Evolutionary conservation across 2,329 filamentous ascomycete species (phyloP).

Genomic region (Colletotrichum sp.): DNA sequence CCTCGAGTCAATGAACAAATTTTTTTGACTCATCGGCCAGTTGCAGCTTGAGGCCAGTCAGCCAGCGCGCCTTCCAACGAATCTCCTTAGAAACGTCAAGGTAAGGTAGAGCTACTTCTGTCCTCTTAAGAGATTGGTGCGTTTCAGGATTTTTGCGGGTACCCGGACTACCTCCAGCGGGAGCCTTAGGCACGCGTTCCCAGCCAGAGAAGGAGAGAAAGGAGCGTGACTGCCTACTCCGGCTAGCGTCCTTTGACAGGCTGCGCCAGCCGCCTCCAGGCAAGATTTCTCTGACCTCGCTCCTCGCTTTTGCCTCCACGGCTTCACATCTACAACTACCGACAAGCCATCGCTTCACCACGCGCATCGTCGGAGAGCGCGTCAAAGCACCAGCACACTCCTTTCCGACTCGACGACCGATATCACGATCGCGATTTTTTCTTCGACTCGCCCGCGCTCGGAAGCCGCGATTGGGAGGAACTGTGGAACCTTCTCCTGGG

Average conservation of each 20-base stretch:
- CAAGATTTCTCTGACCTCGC: slow-evolving; percentile 48
- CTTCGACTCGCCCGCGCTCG: slow-evolving; percentile 28
- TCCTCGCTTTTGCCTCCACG: slow-evolving; percentile 43
- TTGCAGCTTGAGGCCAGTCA: background rate
- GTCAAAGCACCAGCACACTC: slow-evolving; percentile 35
- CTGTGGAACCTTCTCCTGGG: slow-evolving; percentile 52
- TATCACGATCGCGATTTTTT: slow-evolving; percentile 39
- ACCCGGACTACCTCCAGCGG: background rate
- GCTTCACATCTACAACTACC: slow-evolving; percentile 32
- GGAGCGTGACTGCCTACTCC: slow-evolving; percentile 24
- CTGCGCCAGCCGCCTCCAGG: slow-evolving; percentile 42
- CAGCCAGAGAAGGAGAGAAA: slow-evolving; percentile 28
- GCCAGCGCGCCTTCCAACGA: background rate
- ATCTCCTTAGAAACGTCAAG: background rate
- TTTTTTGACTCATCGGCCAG: background rate
- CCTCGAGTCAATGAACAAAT: background rate
- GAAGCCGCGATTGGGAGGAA: slow-evolving; percentile 50
- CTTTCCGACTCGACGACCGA: slow-evolving; percentile 38
- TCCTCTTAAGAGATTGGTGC: background rate
- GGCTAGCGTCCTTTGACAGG: slow-evolving; percentile 35
- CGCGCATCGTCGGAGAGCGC: slow-evolving; percentile 59
- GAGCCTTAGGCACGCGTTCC: background rate
- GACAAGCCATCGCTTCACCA: slow-evolving; percentile 36
- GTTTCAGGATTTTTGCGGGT: slow-evolving; percentile 9
- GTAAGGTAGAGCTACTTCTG: background rate